Percentiles rank a stretch among this genome's conserved stretches.
phyloP scores from a whole-genome alignment of 2,329 filamentous ascomycete species.

The Aspergillus melleus region DNA sequence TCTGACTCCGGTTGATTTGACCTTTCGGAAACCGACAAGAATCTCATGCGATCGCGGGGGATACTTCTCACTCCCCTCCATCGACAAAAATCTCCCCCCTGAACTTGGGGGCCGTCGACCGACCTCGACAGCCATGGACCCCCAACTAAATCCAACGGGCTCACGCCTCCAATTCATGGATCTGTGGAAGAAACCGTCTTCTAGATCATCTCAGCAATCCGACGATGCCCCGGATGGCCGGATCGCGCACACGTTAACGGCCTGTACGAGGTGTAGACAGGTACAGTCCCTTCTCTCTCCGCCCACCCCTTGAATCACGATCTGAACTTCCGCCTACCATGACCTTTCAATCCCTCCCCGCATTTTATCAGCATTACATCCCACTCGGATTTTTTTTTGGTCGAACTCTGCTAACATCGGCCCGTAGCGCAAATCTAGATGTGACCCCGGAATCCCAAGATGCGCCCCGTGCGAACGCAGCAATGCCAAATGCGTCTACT shows the following conservation, averaged over 20 bases:
- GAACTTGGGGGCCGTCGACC: slow-evolving; percentile 8
- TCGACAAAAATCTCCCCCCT: slow-evolving; percentile 4
- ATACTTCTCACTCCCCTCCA: slow-evolving; percentile 2
- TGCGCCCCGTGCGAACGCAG: slow-evolving; percentile 92
- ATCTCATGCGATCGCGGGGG: slow-evolving; percentile 13
- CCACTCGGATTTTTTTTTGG: background rate
- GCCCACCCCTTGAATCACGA: slow-evolving; percentile 7
- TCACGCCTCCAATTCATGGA: slow-evolving; percentile 26
- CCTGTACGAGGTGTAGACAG: slow-evolving; percentile 52
- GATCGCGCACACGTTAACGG: slow-evolving; percentile 50
- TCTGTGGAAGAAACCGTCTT: slow-evolving; percentile 28
- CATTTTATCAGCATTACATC: too few species aligned
- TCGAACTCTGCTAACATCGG: slow-evolving; percentile 5
- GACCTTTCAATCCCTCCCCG: background rate
- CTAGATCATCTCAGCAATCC: slow-evolving; percentile 29
- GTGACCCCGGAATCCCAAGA: slow-evolving; percentile 86
- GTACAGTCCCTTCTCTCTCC: slow-evolving; percentile 32
- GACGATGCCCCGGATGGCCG: slow-evolving; percentile 37
- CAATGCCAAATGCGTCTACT: slow-evolving; percentile 91
- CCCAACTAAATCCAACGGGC: slow-evolving; percentile 14
- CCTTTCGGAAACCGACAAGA: background rate
- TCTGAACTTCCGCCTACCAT: background rate
- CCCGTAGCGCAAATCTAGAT: slow-evolving; percentile 84
- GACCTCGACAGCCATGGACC: slow-evolving; percentile 21
- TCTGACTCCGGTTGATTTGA: background rate